These are phyloP conservation scores for Debaryomyces hansenii DNA, from an alignment of 805 yeast species.

Conservation along the genomic window DNA sequence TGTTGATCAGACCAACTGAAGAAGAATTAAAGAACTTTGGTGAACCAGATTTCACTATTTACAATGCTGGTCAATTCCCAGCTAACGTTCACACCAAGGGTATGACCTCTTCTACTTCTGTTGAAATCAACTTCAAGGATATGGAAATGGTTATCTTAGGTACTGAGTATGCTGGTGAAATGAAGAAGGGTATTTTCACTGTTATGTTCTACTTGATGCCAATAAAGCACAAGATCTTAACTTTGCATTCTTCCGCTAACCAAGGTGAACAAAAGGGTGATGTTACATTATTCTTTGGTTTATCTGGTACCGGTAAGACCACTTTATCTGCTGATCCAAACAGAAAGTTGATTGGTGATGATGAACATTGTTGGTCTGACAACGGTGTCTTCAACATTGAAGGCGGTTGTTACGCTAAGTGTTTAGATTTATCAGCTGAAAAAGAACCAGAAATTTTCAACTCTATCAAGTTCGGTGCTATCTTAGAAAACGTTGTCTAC, in stretches of 20 bases:
- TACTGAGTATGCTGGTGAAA: conserved; percentile 99
- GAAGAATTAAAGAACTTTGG: conserved; percentile 89
- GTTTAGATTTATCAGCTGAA: conserved; percentile 83
- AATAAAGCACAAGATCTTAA: conserved; percentile 82
- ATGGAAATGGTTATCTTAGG: conserved; percentile 99
- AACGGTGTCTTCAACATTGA: conserved; percentile 98
- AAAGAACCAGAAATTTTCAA: conserved; percentile 97
- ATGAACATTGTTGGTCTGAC: conserved; percentile 99
- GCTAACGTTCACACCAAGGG: conserved; percentile 96
- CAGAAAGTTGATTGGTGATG: conserved; percentile 94
- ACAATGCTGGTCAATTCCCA: conserved; percentile 99
- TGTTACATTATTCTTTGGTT: conserved; percentile 93
- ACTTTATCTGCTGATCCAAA: conserved; percentile 95
- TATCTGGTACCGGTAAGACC: conserved; percentile 98
- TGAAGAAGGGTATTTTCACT: conserved; percentile 99
- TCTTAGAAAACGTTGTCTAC: conserved; percentile 89
- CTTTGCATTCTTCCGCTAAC: conserved; percentile 93
- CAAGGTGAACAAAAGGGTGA: conserved; percentile 82
- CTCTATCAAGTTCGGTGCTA: conserved; percentile 92
- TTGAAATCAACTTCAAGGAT: conserved; percentile 92
- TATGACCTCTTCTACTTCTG: conserved; percentile 95
- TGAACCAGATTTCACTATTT: conserved; percentile 96
- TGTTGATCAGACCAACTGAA: conserved; percentile 92
- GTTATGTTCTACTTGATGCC: conserved; percentile 99
- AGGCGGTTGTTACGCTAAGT: conserved; percentile 99